Conservation (phyloP, 345 rosid species). For the Carallia brachiata region DNA sequence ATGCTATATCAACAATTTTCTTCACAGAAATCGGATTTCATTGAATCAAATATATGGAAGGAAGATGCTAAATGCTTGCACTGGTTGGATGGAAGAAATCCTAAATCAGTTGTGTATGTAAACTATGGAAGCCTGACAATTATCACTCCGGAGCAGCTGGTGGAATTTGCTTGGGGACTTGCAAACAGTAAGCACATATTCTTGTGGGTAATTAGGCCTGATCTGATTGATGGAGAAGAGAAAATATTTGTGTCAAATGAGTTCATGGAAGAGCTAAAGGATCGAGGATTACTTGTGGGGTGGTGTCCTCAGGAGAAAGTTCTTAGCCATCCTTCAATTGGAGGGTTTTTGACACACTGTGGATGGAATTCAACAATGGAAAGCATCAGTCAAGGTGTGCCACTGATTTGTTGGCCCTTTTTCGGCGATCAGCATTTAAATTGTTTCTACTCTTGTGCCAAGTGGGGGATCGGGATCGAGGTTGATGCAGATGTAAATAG, state of each 20-base stretch:
- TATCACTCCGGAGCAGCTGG: background rate
- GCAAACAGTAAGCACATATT: slow-evolving; percentile 8
- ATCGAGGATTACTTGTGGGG: slow-evolving; percentile 2
- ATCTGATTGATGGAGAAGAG: background rate
- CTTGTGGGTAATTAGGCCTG: slow-evolving; percentile 13
- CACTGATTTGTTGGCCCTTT: slow-evolving; percentile 15
- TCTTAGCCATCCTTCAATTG: slow-evolving; percentile 4
- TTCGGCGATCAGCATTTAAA: slow-evolving; percentile 2
- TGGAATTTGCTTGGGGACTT: slow-evolving; percentile 12
- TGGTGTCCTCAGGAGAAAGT: slow-evolving; percentile 18
- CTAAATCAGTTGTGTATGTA: background rate
- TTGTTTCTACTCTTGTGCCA: background rate
- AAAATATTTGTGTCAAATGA: background rate
- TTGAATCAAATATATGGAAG: background rate
- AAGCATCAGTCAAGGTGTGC: slow-evolving; percentile 8
- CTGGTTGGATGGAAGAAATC: background rate
- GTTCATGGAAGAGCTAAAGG: background rate
- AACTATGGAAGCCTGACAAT: background rate
- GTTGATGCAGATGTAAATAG: slow-evolving; percentile 5
- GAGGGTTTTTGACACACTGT: slow-evolving; percentile 10
- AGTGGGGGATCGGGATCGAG: slow-evolving; percentile 15
- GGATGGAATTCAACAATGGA: slow-evolving; percentile 9
- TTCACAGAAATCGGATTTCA: background rate
- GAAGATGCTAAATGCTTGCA: background rate
- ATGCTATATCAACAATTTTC: background rate